Evolutionary conservation across 345 rosid species (phyloP).

Genomic region (Eucalyptus sp.): DNA sequence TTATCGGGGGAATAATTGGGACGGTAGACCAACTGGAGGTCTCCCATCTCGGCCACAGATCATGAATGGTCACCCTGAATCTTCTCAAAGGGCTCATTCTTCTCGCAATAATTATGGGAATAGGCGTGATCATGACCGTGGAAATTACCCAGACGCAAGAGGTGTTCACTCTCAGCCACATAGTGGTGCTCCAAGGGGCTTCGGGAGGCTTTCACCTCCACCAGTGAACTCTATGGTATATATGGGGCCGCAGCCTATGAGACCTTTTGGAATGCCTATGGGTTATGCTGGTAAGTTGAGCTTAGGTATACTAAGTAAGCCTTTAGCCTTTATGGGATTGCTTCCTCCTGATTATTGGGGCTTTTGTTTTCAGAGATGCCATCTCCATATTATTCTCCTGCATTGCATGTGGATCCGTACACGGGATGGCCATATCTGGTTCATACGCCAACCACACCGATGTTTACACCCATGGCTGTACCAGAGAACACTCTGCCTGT

Average conservation of each 20-base stretch:
- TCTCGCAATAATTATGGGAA: slow-evolving; percentile 26
- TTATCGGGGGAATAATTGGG: slow-evolving; percentile 28
- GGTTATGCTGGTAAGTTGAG: background rate
- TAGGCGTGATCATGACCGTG: slow-evolving; percentile 45
- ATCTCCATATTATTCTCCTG: slow-evolving; percentile 1
- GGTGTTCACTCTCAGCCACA: slow-evolving; percentile 30
- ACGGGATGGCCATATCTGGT: background rate
- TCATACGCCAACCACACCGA: background rate
- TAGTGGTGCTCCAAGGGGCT: slow-evolving; percentile 35
- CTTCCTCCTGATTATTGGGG: background rate
- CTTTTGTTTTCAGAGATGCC: slow-evolving; percentile 19
- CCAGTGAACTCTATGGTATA: slow-evolving; percentile 8
- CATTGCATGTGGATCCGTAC: slow-evolving; percentile 26
- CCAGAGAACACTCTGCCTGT: background rate
- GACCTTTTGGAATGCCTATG: slow-evolving; percentile 18
- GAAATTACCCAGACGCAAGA: slow-evolving; percentile 26
- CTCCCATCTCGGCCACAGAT: slow-evolving; percentile 23
- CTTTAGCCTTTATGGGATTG: background rate
- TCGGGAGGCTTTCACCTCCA: slow-evolving; percentile 32
- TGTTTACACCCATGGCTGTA: background rate
- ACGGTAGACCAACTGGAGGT: slow-evolving; percentile 25
- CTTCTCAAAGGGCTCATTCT: slow-evolving; percentile 33
- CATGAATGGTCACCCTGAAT: slow-evolving; percentile 25
- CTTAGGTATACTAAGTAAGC: background rate
- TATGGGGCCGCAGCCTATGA: background rate